Percentiles rank a stretch among this genome's conserved stretches.
phyloP scores from a whole-genome alignment of 2,329 filamentous ascomycete genomes.

The Penicillium vulpinum region DNA sequence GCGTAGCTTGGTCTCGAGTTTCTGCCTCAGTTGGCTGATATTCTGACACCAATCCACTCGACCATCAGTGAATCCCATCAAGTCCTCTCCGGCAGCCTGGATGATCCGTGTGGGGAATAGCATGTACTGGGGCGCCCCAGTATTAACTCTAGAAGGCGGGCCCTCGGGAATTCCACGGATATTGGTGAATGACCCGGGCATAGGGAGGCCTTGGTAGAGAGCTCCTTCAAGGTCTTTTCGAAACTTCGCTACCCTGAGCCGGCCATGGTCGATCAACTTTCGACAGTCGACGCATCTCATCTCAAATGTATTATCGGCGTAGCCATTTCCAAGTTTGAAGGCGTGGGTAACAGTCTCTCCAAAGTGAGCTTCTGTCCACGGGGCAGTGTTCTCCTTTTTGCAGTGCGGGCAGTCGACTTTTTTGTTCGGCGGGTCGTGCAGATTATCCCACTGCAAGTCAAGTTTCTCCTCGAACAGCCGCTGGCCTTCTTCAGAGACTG shows the following conservation, averaged over 20 bases:
- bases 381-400: constrained; percentile 40
- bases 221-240: constrained; percentile 55
- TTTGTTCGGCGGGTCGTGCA: constrained; percentile 52
- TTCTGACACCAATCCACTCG: constrained; percentile 45
- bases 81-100: constrained; percentile 30
- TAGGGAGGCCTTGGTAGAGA: constrained; percentile 50
- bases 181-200: constrained; percentile 67
- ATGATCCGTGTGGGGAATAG: constrained; percentile 16
- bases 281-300: constrained; percentile 54
- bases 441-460: constrained; percentile 58
- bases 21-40: constrained; percentile 39
- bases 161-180: constrained; percentile 52
- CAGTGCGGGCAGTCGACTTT: constrained; percentile 59
- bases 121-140: constrained; percentile 13
- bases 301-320: constrained; percentile 48
- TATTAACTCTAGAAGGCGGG: not conserved
- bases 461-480: constrained; percentile 20
- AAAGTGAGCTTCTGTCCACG: constrained; percentile 56
- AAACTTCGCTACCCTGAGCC: constrained; percentile 64
- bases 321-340: constrained; percentile 27
- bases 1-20: constrained; percentile 36
- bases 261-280: constrained; percentile 54
- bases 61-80: constrained; percentile 60
- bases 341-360: constrained; percentile 17
- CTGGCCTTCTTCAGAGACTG: constrained; percentile 11